Base-by-base conservation (phyloP, 2,329 filamentous ascomycete species). In the Colletotrichum neosansevieriae region DNA sequence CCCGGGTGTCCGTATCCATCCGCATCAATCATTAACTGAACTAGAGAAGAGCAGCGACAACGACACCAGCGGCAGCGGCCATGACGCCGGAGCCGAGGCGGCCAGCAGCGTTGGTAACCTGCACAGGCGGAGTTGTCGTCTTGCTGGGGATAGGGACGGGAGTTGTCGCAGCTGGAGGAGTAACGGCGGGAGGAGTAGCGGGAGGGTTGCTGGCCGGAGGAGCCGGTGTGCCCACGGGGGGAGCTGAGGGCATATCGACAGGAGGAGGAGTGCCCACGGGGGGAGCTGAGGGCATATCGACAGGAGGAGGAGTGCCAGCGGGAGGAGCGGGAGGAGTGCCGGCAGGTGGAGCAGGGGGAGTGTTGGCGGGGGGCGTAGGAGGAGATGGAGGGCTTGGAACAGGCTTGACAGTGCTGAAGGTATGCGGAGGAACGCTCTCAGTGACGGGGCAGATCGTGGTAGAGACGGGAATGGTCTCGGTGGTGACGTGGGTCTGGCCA, bases 21-120 rank as follows among this genome's bases (percentile, higher is more conserved):
- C 56, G 6, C 24, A 47, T 34, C 56, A 49, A 49, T 38, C 1
- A 50, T 40, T 21, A 32, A 51, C 5, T 32, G 2, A 6, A n/a
- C 45, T 45, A 69, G 9, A 70, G 51, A 10, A 70, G 66, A 40
- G 65, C 69, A 34, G 40, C 61, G 40, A 69, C 36, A 6, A 70
- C 15, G 9, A 66, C 19, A 62, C 66, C 66, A 15, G 57, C 69
- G 17, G 66, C 66, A 6, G 60, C 69, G n/a, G 60, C 60, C 11
- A 58, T 24, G 3, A 70, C 45, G 13, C 66, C 57, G 24, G 66
- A 59, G 17, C 61, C 45, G 9, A 66, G 47, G 6, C 57, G 66
- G 38, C 29, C 19, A 19, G 69, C 66, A 19, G 60, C 69, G 24
- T 32, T 54, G 17, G 60, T 70, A 40, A 66, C 60, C 19, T 62